Evolutionary conservation across 2,329 filamentous ascomycete species (phyloP).

Genomic region (Fusarium nisikadoi): DNA sequence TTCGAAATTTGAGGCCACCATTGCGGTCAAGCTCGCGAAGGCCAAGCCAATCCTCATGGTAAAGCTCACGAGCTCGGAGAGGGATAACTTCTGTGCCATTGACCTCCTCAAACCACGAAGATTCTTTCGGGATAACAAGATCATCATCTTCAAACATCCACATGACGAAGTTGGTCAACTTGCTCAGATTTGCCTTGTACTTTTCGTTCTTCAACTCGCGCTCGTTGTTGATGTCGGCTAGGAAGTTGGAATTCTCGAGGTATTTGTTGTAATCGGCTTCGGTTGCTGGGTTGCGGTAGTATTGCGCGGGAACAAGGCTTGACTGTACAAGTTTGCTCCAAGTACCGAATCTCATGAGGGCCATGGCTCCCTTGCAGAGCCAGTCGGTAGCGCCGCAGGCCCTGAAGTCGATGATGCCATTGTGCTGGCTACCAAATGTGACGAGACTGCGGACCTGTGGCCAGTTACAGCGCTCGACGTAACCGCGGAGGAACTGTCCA

Average conservation of each 20-base stretch:
- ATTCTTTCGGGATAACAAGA: slow-evolving; percentile 90
- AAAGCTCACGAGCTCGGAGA: slow-evolving; percentile 76
- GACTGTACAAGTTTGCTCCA: slow-evolving; percentile 84
- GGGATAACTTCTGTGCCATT: slow-evolving; percentile 75
- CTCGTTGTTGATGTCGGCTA: slow-evolving; percentile 98
- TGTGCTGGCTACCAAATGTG: slow-evolving; percentile 92
- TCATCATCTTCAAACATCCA: slow-evolving; percentile 88
- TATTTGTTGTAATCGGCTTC: slow-evolving; percentile 70
- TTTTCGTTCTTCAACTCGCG: slow-evolving; percentile 74
- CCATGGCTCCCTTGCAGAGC: slow-evolving; percentile 83
- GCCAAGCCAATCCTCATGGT: slow-evolving; percentile 94
- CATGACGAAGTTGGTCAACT: slow-evolving; percentile 84
- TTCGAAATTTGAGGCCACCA: slow-evolving; percentile 80
- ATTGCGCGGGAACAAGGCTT: slow-evolving; percentile 90
- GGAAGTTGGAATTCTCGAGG: slow-evolving; percentile 82
- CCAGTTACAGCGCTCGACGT: slow-evolving; percentile 85
- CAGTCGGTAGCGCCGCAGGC: slow-evolving; percentile 77
- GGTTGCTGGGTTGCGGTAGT: slow-evolving; percentile 76
- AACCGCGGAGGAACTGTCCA: slow-evolving; percentile 92
- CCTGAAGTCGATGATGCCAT: slow-evolving; percentile 87
- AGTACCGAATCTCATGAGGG: slow-evolving; percentile 79
- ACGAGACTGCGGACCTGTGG: slow-evolving; percentile 81
- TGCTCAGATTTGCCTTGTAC: slow-evolving; percentile 77
- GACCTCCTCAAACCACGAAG: slow-evolving; percentile 89
- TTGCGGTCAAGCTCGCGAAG: slow-evolving; percentile 81